phyloP scores from a whole-genome alignment of 768 basidiomycete genomes.

The Tulasnella calospora region DNA sequence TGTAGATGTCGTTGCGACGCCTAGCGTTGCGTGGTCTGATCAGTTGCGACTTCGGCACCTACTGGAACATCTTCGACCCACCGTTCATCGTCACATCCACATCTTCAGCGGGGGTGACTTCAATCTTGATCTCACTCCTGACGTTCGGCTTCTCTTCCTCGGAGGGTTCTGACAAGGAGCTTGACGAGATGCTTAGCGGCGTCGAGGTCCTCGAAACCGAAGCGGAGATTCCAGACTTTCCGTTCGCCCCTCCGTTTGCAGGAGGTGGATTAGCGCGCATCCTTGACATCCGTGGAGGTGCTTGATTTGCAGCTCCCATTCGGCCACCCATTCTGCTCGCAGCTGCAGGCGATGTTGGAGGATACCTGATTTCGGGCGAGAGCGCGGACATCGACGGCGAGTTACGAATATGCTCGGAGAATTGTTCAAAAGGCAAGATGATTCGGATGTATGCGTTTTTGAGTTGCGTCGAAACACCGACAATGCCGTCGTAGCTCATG shows the following conservation, averaged over 20 bases:
- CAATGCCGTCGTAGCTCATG: slow-evolving; percentile 76
- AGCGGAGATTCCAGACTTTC: not conserved
- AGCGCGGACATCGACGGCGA: slow-evolving; percentile 20
- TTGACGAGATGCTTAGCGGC: slow-evolving; percentile 71
- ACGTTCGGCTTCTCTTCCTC: slow-evolving; percentile 54
- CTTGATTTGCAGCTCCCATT: not conserved
- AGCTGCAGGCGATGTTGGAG: not conserved
- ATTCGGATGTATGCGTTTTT: slow-evolving; percentile 86
- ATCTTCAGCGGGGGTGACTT: slow-evolving; percentile 16
- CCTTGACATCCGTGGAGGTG: slow-evolving; percentile 8
- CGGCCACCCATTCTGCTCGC: not conserved
- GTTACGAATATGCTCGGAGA: slow-evolving; percentile 62
- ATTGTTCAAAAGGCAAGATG: slow-evolving; percentile 94
- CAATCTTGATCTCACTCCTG: slow-evolving; percentile 7
- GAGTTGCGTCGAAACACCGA: slow-evolving; percentile 79
- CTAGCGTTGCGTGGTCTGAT: not conserved
- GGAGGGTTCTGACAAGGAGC: slow-evolving; percentile 71
- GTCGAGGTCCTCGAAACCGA: slow-evolving; percentile 42
- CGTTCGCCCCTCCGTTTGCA: not conserved
- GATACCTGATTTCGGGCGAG: slow-evolving; percentile 12
- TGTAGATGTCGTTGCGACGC: not conserved
- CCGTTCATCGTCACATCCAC: not conserved
- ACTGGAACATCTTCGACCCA: not conserved
- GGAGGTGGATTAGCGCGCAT: not conserved
- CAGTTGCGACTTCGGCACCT: not conserved